Evolutionary conservation across 1,284 basidiomycete genomes (phyloP).

Genomic region (Vanrija pseudolonga): DNA sequence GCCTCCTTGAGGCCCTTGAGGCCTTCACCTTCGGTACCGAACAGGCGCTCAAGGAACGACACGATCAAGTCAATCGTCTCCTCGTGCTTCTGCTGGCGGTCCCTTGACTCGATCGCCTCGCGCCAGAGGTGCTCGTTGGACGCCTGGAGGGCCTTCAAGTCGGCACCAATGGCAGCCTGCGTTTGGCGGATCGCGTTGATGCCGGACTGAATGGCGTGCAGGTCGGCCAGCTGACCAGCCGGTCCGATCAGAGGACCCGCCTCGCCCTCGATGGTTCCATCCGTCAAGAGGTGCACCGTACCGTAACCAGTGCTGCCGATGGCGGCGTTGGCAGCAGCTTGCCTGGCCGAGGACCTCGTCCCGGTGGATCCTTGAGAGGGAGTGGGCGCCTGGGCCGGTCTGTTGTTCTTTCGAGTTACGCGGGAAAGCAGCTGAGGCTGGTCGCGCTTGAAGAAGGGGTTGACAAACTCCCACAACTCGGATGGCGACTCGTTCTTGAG

Average conservation of each 20-base stretch:
- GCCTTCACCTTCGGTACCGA: slow-evolving; percentile 58
- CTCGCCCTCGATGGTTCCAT: slow-evolving; percentile 42
- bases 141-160: slow-evolving; percentile 80
- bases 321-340: slow-evolving; percentile 18
- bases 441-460: slow-evolving; percentile 81
- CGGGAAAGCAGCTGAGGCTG: slow-evolving; percentile 86
- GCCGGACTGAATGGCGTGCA: slow-evolving; percentile 56
- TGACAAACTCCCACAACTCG: slow-evolving; percentile 91
- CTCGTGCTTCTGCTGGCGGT: slow-evolving; percentile 82
- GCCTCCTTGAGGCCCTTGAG: slow-evolving; percentile 44
- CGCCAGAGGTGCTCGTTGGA: slow-evolving; percentile 90
- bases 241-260: slow-evolving; percentile 27
- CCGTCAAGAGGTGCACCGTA: slow-evolving; percentile 38
- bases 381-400: slow-evolving; percentile 22
- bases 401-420: slow-evolving; percentile 72
- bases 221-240: slow-evolving; percentile 32
- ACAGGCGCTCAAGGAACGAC: slow-evolving; percentile 88
- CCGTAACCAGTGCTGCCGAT: slow-evolving; percentile 9
- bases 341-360: slow-evolving; percentile 30
- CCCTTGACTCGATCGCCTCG: slow-evolving; percentile 74
- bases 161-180: slow-evolving; percentile 81
- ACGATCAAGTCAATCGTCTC: slow-evolving; percentile 97
- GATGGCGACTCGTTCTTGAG: slow-evolving; percentile 73
- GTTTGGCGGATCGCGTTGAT: slow-evolving; percentile 86
- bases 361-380: slow-evolving; percentile 17